A percentile compares a stretch with the other conserved stretches of the same genome.
These are phyloP conservation scores for Lactarius evosmus DNA, from an alignment of 768 basidiomycete species.

Conservation along the genomic window DNA sequence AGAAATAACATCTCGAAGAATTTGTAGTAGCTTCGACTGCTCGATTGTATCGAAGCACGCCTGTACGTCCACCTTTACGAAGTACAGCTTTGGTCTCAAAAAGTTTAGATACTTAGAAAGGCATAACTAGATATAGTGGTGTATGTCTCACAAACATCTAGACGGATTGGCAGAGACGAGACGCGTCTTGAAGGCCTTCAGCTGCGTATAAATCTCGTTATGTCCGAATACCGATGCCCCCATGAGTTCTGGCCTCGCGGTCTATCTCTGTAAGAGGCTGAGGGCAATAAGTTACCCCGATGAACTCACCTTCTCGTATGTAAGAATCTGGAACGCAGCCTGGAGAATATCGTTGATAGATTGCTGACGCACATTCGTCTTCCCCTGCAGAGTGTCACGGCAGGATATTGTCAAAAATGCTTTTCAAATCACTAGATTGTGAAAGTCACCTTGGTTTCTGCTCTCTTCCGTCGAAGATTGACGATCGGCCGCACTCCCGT, in stretches of 20 bases:
- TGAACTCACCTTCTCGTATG: conserved; percentile 72
- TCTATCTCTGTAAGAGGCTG: conserved; percentile 42
- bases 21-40: conserved; percentile 76
- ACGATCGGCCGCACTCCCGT: conserved; percentile 93
- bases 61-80: conserved; percentile 95
- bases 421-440: conserved; percentile 29
- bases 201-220: conserved; percentile 72
- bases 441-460: conserved; percentile 32
- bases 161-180: conserved; percentile 40
- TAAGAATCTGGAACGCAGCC: conserved; percentile 81
- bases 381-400: conserved; percentile 6
- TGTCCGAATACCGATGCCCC: conserved; percentile 82
- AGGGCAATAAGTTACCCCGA: background rate
- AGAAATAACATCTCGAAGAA: conserved; percentile 68
- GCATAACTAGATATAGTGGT: background rate
- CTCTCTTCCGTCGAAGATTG: conserved; percentile 66
- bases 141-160: conserved; percentile 50
- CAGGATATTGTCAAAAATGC: conserved; percentile 28
- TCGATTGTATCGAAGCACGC: conserved; percentile 97
- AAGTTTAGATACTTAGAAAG: background rate
- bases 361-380: conserved; percentile 34
- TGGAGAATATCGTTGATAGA: conserved; percentile 90
- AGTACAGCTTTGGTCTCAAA: conserved; percentile 80
- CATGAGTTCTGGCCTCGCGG: conserved; percentile 55
- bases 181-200: conserved; percentile 66